Base-by-base conservation (phyloP, 495 filamentous ascomycete genomes). In the Penicillium coffeae region DNA sequence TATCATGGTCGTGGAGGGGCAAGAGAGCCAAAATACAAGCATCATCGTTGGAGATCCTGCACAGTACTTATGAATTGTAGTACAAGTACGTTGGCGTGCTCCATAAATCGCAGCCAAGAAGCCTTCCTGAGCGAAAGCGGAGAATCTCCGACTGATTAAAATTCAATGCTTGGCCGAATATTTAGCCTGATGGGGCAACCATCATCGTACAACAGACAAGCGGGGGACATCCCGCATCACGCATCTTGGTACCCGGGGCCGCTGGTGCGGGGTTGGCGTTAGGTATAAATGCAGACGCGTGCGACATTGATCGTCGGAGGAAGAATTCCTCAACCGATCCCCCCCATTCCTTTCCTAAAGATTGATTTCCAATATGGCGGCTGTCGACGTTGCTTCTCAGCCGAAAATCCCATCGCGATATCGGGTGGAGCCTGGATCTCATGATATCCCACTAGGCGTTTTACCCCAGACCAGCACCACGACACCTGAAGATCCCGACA, bases 341-440 rank as follows among this genome's bases (percentile, higher is more conserved):
- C 1, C n/a, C 14, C n/a, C 16, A 22, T 25, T 0, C 1, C 25
- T 30, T 10, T 30, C 25, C 2, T 14, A 32, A 15, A 42, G 3
- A 7, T 10, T 27, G 3, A 7, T 10, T 27, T 3, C 14, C 36
- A 49, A 35, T 38, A 60, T 60, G 58, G 35, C 47, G 18, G 21
- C 30, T 8, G 35, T 32, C 30, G 45, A 55, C 4, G 35, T 45
- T n/a, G 38, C 37, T 8, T 21, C 25, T 3, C 44, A 35, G 32
- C 10, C 19, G 18, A 16, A 34, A 3, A 6, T 56, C n/a, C 70
- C 65, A n/a, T 81, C 82, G 16, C 69, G 72, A 55, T 71, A 84
- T 45, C 73, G 79, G 37, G 60, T 76, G 30, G 82, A 80, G 51
- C 76, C 81, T 1, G 84, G 84, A 25, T 86, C 83, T 3, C 51